phyloP scores from a whole-genome alignment of 2,329 filamentous ascomycete genomes.

The Mycocentrospora acerina region DNA sequence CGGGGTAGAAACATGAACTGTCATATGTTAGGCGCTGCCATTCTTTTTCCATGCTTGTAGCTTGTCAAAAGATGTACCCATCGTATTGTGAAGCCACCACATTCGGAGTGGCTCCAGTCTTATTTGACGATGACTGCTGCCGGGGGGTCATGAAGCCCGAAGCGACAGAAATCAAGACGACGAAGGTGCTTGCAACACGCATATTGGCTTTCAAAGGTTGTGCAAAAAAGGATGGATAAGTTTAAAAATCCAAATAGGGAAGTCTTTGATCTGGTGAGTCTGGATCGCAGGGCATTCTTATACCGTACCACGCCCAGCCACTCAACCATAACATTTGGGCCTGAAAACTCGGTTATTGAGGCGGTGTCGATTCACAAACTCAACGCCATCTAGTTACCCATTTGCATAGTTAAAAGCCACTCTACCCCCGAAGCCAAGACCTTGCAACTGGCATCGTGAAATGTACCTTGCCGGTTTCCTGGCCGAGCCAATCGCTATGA shows the following conservation, averaged over 20 bases:
- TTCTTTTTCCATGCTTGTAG: background rate
- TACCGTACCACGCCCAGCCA: conserved; percentile 3
- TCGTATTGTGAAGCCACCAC: conserved; percentile 27
- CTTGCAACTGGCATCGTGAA: background rate
- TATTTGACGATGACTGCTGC: conserved; percentile 9
- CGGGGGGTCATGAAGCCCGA: conserved; percentile 16
- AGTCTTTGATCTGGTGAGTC: too few relatives aligned
- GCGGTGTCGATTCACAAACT: background rate
- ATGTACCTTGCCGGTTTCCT: conserved; percentile 13
- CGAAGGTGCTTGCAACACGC: conserved; percentile 19
- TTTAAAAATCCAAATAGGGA: too few relatives aligned
- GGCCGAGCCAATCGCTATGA: conserved; percentile 5
- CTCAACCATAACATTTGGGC: conserved; percentile 2
- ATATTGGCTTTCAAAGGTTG: conserved; percentile 7
- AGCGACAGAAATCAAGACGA: conserved; percentile 17
- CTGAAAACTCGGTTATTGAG: too few relatives aligned
- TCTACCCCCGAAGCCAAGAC: background rate
- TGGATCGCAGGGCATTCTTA: background rate
- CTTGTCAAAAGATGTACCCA: conserved; percentile 4
- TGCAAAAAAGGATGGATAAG: background rate
- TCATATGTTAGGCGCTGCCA: background rate
- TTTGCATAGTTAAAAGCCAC: conserved; percentile 7
- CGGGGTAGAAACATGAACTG: conserved; percentile 29
- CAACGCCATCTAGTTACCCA: conserved; percentile 10
- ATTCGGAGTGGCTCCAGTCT: conserved; percentile 11